Evolutionary conservation across 805 yeast genomes (phyloP).

Genomic region (Zygotorulaspora chibaensis): DNA sequence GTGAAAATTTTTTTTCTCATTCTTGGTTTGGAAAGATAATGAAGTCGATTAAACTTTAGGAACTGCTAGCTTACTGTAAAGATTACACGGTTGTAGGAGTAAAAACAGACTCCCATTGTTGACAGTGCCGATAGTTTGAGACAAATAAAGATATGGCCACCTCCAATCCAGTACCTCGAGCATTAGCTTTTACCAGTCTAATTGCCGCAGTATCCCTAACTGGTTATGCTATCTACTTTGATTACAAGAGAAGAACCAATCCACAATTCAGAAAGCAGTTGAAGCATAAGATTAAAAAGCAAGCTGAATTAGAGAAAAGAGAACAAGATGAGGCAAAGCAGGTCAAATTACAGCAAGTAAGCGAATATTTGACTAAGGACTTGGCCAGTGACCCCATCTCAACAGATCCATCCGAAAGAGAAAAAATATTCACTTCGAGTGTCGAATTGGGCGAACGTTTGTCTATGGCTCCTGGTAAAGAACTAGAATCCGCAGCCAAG

Average conservation of each 20-base stretch:
- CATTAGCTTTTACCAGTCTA: constrained; percentile 36
- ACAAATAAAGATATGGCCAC: constrained; percentile 19
- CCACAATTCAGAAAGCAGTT: constrained; percentile 76
- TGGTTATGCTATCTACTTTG: constrained; percentile 86
- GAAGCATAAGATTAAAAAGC: constrained; percentile 57
- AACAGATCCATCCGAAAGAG: constrained; percentile 61
- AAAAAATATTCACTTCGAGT: constrained; percentile 74
- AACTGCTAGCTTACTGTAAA: background rate
- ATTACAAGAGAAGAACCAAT: constrained; percentile 81
- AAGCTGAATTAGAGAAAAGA: constrained; percentile 52
- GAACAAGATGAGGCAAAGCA: constrained; percentile 55
- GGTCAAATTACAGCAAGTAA: constrained; percentile 55
- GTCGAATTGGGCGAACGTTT: constrained; percentile 83
- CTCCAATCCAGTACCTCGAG: constrained; percentile 19
- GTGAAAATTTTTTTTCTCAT: constrained; percentile 11
- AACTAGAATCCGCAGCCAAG: constrained; percentile 78
- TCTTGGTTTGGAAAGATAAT: background rate
- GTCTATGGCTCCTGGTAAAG: constrained; percentile 59
- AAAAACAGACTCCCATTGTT: background rate
- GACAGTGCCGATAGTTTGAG: background rate
- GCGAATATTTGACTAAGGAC: constrained; percentile 58
- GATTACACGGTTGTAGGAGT: background rate
- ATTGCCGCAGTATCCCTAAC: constrained; percentile 52
- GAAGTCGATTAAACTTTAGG: background rate
- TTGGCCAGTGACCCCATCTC: constrained; percentile 74